Conservation (phyloP, 495 filamentous ascomycete genomes). For the Hypoxylon cercidicola region DNA sequence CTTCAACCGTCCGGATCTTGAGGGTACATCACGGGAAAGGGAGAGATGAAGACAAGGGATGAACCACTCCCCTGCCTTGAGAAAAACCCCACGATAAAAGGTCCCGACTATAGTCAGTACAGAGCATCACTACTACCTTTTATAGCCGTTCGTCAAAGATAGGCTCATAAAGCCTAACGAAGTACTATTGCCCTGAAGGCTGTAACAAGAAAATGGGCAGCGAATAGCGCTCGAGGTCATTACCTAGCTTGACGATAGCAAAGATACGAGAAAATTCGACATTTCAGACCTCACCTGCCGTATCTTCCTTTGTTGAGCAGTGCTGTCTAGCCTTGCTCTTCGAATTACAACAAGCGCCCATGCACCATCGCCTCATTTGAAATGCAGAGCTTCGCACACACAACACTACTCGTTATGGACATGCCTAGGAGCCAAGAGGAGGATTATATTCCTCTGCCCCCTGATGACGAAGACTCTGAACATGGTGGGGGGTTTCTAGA, state of each 20-base stretch:
- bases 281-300: conserved; percentile 47
- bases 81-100: conserved; percentile 47
- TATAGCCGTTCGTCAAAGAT: conserved; percentile 57
- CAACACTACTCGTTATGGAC: conserved; percentile 24
- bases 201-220: conserved; percentile 58
- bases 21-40: conserved; percentile 40
- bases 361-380: conserved; percentile 35
- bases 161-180: conserved; percentile 57
- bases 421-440: conserved; percentile 29
- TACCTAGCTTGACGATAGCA: conserved; percentile 71
- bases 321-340: conserved; percentile 39
- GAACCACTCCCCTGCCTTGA: conserved; percentile 45
- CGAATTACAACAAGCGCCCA: conserved; percentile 37
- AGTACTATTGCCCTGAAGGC: conserved; percentile 45
- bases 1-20: conserved; percentile 34
- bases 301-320: conserved; percentile 44
- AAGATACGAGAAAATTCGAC: conserved; percentile 61
- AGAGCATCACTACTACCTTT: conserved; percentile 53
- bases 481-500: conserved; percentile 11
- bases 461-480: conserved; percentile 22
- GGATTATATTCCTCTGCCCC: conserved; percentile 27
- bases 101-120: conserved; percentile 51
- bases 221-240: conserved; percentile 60
- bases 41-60: conserved; percentile 31
- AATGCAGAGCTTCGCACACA: conserved; percentile 25